phyloP scores from a whole-genome alignment of 83 land plant species.

The Picea abies region DNA sequence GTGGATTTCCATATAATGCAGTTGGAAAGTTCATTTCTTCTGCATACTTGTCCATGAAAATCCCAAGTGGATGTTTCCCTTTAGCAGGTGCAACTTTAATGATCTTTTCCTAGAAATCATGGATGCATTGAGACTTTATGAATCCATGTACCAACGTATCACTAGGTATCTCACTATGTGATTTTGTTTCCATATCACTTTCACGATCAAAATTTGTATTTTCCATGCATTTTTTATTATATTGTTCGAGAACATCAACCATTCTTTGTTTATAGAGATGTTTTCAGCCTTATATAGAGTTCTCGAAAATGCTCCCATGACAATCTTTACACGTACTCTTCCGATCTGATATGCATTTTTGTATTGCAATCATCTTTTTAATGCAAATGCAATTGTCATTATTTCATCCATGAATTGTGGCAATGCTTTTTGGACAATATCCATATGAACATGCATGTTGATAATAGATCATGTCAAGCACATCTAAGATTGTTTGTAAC shows the following conservation, averaged over 20 bases:
- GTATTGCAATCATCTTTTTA: not conserved
- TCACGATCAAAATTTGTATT: too few relatives aligned
- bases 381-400: not conserved
- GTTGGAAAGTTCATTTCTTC: not conserved
- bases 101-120: not conserved
- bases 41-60: not conserved
- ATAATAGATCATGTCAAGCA: not conserved
- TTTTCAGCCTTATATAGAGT: too few relatives aligned
- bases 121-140: not conserved
- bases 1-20: too few relatives aligned
- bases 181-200: too few relatives aligned
- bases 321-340: not conserved
- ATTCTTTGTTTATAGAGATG: too few relatives aligned
- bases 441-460: not conserved
- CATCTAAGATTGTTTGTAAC: too few relatives aligned
- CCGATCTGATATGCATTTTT: not conserved
- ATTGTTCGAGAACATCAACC: too few relatives aligned
- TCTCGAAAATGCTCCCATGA: too few relatives aligned
- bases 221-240: too few relatives aligned
- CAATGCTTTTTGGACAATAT: not conserved
- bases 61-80: not conserved
- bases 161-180: not conserved
- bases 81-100: not conserved
- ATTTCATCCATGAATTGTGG: not conserved
- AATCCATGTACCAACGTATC: not conserved